Conservation (phyloP, 208 protist species). For the Crithidia brevicula region DNA sequence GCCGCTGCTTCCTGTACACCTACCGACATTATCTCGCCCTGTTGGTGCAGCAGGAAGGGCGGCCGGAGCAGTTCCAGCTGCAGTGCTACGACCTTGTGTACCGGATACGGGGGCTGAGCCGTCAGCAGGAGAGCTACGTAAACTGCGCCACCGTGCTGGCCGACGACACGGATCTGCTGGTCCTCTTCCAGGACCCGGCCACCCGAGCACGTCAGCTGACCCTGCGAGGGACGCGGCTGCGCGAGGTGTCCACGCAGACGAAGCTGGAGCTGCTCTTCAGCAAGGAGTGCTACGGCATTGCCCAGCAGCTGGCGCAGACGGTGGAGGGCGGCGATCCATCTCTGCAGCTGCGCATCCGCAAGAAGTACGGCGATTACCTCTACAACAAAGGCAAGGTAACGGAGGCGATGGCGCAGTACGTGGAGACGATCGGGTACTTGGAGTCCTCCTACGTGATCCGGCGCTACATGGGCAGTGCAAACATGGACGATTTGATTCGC, state of each 20-base stretch:
- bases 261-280: conserved; percentile 97
- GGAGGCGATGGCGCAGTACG: conserved; percentile 94
- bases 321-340: conserved; percentile 41
- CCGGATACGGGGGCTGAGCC: conserved; percentile 87
- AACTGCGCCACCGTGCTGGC: conserved; percentile 77
- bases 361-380: conserved; percentile 95
- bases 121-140: conserved; percentile 60
- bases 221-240: conserved; percentile 47
- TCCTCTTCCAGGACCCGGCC: conserved; percentile 71
- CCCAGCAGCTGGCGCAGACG: conserved; percentile 89
- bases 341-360: conserved; percentile 92
- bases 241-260: conserved; percentile 92
- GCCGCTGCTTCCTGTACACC: conserved; percentile 64
- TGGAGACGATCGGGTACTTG: conserved; percentile 92
- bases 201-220: conserved; percentile 16
- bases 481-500: conserved; percentile 93
- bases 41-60: conserved; percentile 58
- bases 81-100: conserved; percentile 92
- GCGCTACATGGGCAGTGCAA: conserved; percentile 94
- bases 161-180: conserved; percentile 82
- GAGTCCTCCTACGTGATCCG: conserved; percentile 98
- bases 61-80: conserved; percentile 57
- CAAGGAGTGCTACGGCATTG: conserved; percentile 95
- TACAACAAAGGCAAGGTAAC: conserved; percentile 80
- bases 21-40: conserved; percentile 90